Percentiles rank a stretch among this genome's conserved stretches.
Evolutionary conservation across 805 yeast species (phyloP).

Genomic region (Isabelozyma pseudorhagii): DNA sequence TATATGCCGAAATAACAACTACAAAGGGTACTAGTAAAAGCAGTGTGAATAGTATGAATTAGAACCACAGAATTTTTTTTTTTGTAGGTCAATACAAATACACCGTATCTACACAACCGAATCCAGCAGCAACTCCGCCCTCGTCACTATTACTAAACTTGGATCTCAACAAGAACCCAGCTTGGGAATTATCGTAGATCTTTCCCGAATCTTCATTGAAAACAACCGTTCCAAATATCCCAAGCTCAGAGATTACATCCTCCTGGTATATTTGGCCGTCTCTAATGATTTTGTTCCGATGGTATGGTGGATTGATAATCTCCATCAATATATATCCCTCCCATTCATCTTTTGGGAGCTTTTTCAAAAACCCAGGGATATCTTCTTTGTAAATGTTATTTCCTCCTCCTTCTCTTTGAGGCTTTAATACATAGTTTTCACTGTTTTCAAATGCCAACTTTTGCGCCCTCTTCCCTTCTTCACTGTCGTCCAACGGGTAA

Average conservation of each 20-base stretch:
- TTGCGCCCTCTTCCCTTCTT: constrained; percentile 59
- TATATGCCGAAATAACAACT: too few species aligned
- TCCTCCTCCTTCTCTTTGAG: constrained; percentile 99
- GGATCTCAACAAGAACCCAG: constrained; percentile 87
- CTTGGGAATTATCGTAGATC: constrained; percentile 57
- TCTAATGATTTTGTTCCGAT: constrained; percentile 67
- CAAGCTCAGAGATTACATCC: constrained; percentile 84
- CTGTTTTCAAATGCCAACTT: constrained; percentile 67
- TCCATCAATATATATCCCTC: constrained; percentile 93
- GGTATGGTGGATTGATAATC: constrained; percentile 73
- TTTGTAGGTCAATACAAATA: constrained; percentile 38
- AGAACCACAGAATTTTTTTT: too few species aligned
- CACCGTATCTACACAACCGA: constrained; percentile 91
- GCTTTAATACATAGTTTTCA: constrained; percentile 78
- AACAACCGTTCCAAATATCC: constrained; percentile 80
- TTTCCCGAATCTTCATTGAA: constrained; percentile 65
- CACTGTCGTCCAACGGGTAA: constrained; percentile 77
- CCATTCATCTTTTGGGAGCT: constrained; percentile 69
- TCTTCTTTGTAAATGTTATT: constrained; percentile 86
- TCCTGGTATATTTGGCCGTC: constrained; percentile 62
- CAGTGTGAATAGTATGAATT: too few species aligned
- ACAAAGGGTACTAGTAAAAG: too few species aligned
- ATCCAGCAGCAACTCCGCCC: constrained; percentile 99
- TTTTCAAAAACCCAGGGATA: constrained; percentile 69
- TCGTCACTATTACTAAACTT: constrained; percentile 86